phyloP scores from a whole-genome alignment of 352 stramenopile species.

The Globisporangium yorkense region DNA sequence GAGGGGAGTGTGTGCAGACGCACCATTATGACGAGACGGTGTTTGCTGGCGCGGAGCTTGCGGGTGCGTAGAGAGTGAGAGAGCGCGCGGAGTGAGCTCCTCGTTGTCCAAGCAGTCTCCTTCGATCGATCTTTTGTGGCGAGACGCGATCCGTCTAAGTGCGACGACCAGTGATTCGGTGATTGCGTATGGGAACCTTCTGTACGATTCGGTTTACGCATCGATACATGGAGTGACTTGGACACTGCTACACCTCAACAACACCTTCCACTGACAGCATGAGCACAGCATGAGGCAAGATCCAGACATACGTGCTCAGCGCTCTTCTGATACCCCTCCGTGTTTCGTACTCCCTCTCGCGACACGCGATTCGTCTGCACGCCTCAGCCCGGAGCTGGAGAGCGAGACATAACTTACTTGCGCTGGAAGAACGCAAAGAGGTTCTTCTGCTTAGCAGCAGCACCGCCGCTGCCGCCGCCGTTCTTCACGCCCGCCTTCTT shows the following conservation, averaged over 20 bases:
- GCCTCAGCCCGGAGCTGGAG: too few species aligned
- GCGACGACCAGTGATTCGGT: neutral
- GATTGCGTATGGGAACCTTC: neutral
- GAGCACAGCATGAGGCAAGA: too few species aligned
- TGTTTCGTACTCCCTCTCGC: neutral
- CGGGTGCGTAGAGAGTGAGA: neutral
- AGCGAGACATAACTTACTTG: conserved; percentile 13
- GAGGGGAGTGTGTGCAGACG: neutral
- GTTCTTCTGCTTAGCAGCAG: conserved; percentile 59
- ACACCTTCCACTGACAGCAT: too few species aligned
- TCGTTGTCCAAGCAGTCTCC: neutral
- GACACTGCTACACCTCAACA: too few species aligned
- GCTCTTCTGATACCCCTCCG: too few species aligned
- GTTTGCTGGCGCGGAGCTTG: neutral
- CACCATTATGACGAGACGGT: neutral
- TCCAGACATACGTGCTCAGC: too few species aligned
- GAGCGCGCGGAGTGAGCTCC: neutral
- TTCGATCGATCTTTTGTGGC: neutral
- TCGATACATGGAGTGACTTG: too few species aligned
- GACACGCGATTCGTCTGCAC: neutral
- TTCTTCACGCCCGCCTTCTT: conserved; percentile 9
- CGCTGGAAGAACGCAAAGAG: conserved; percentile 58
- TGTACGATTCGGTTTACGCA: too few species aligned
- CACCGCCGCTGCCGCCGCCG: conserved; percentile 11
- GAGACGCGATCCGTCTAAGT: neutral